Base-by-base conservation (phyloP, 139 green algal genomes). In the Chlamydomonas asymmetrica region DNA sequence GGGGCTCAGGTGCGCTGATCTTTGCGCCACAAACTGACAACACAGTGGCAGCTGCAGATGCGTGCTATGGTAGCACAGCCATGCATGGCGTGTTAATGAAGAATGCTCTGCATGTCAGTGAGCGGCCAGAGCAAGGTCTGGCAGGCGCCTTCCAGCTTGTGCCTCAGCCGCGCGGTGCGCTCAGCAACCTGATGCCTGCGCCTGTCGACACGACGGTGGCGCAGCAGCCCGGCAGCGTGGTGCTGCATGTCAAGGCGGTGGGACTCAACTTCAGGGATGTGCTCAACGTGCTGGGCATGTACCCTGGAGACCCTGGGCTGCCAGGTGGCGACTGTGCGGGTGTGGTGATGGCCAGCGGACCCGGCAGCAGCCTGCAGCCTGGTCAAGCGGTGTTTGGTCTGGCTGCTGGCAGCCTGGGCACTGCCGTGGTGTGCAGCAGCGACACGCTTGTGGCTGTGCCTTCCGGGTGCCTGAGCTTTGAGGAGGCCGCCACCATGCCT, bases 331-430 rank as follows among this genome's bases (percentile, higher is more conserved):
- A 94, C 62, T 90, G 80, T 59, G 66, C 90, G 5, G 92, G 88
- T n/a, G 82, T 94, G 37, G 88, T 97, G 35, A 43, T 77, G 20
- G 67, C 41, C 34, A n/a, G n/a, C n/a, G 69, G 62, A 40, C 8
- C 45, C 22, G 34, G 45, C 45, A 57, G 3, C 52, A 56, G 22
- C 59, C 60, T 87, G 27, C 25, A 66, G 54, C 40, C 69, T 8
- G 92, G 92, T 41, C 81, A 87, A 20, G 67, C 85, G 2, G 92
- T 96, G 70, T 94, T 96, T 86, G 92, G 92, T 10, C 74, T 97
- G 59, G 90, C 92, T 3, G 78, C 71, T 8, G 92, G 92, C 61
- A 87, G 87, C 64, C 81, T 96, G 50, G 92, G 88, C 65, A 90
- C 85, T 5, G 73, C 85, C 56, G 91, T 93, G 32, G 32, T 73